phyloP scores from a whole-genome alignment of 2,329 filamentous ascomycete species.

The Colletotrichum truncatum region DNA sequence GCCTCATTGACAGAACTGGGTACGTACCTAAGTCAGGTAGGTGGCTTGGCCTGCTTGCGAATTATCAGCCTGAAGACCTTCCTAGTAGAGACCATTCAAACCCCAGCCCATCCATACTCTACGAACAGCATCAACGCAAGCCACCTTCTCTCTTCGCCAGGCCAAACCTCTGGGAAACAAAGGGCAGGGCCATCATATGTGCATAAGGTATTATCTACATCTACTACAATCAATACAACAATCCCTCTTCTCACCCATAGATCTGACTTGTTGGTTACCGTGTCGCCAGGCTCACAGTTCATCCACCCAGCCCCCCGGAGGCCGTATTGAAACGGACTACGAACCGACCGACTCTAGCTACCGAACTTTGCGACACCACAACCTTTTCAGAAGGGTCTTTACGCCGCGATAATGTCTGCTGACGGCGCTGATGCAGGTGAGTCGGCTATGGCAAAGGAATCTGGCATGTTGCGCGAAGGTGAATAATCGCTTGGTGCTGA shows the following conservation, averaged over 20 bases:
- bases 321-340: slow-evolving; percentile 6
- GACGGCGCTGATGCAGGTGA: slow-evolving; percentile 29
- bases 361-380: background rate
- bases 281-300: background rate
- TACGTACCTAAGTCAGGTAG: slow-evolving; percentile 6
- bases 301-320: slow-evolving; percentile 20
- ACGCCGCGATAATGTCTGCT: slow-evolving; percentile 23
- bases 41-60: slow-evolving; percentile 23
- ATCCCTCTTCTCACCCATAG: background rate
- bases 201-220: slow-evolving; percentile 6
- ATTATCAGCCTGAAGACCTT: slow-evolving; percentile 18
- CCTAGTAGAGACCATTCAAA: slow-evolving; percentile 8
- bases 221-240: background rate
- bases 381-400: background rate
- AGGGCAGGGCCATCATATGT: slow-evolving; percentile 19
- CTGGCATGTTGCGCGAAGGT: background rate
- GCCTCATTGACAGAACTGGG: background rate
- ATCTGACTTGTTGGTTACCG: background rate
- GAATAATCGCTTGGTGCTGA: background rate
- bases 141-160: background rate
- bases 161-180: background rate
- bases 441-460: background rate
- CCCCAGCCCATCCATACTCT: slow-evolving; percentile 10
- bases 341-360: background rate
- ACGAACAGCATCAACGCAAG: slow-evolving; percentile 5